Evolutionary conservation across 164 flowering plant species (phyloP).

Genomic region (Sedum album): DNA sequence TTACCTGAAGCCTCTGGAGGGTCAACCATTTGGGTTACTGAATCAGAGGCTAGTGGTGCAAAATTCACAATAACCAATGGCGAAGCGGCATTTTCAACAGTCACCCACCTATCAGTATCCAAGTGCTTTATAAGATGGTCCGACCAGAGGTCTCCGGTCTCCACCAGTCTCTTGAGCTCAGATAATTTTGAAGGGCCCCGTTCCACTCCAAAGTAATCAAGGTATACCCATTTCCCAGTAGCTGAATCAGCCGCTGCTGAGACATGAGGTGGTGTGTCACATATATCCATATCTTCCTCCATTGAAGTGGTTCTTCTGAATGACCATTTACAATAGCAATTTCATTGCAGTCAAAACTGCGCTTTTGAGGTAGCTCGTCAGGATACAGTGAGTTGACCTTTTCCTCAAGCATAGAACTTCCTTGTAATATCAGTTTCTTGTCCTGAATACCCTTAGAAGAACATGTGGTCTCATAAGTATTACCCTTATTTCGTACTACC

Average conservation of each 20-base stretch:
- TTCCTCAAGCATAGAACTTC: slow-evolving; percentile 25
- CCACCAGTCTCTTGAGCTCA: slow-evolving; percentile 69
- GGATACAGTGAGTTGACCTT: slow-evolving; percentile 18
- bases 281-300: slow-evolving; percentile 99
- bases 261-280: slow-evolving; percentile 90
- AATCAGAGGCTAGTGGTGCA: slow-evolving; percentile 54
- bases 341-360: slow-evolving; percentile 23
- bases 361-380: slow-evolving; percentile 27
- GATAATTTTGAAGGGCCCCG: slow-evolving; percentile 75
- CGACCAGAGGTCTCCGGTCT: slow-evolving; percentile 61
- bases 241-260: slow-evolving; percentile 37
- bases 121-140: slow-evolving; percentile 87
- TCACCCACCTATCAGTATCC: slow-evolving; percentile 82
- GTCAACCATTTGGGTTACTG: slow-evolving; percentile 62
- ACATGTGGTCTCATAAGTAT: background rate
- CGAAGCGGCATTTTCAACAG: slow-evolving; percentile 93
- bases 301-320: slow-evolving; percentile 72
- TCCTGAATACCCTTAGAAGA: background rate
- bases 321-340: slow-evolving; percentile 31
- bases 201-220: slow-evolving; percentile 77
- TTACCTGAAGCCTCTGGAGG: slow-evolving; percentile 99
- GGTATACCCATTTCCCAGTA: slow-evolving; percentile 78
- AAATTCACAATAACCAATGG: slow-evolving; percentile 56
- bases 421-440: slow-evolving; percentile 16
- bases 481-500: background rate